A percentile compares a stretch with the other conserved stretches of the same genome.
phyloP scores from a whole-genome alignment of 2,329 filamentous ascomycete species.

The Aspergillus fischeri region DNA sequence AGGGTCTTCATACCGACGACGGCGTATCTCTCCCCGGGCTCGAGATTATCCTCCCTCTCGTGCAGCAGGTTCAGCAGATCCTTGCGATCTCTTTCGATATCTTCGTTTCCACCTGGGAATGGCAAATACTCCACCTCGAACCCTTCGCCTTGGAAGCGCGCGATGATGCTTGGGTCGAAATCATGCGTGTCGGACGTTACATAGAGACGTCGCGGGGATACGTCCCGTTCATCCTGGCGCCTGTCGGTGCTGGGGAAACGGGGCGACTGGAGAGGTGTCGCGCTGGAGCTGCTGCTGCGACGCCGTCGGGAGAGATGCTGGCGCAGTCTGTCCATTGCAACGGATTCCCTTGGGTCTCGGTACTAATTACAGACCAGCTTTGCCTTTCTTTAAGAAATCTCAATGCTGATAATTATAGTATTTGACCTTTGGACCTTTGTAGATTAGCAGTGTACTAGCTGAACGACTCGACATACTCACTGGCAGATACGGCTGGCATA shows the following conservation, averaged over 20 bases:
- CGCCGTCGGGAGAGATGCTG: slow-evolving; percentile 12
- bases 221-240: slow-evolving; percentile 11
- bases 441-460: background rate
- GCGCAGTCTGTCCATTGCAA: slow-evolving; percentile 11
- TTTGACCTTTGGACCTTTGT: background rate
- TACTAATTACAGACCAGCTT: no score
- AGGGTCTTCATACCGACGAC: slow-evolving; percentile 49
- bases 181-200: slow-evolving; percentile 27
- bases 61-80: slow-evolving; percentile 47
- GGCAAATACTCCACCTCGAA: slow-evolving; percentile 55
- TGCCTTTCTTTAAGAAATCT: no score
- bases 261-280: slow-evolving; percentile 2
- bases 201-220: slow-evolving; percentile 22
- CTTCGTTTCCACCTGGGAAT: slow-evolving; percentile 25
- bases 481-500: no score
- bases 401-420: background rate
- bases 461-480: background rate
- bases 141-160: slow-evolving; percentile 55
- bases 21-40: slow-evolving; percentile 54
- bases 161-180: slow-evolving; percentile 51
- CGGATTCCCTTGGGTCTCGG: no score
- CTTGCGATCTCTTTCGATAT: slow-evolving; percentile 47
- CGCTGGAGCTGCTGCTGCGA: slow-evolving; percentile 10
- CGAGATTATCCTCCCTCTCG: slow-evolving; percentile 49
- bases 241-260: background rate